Base-by-base conservation (phyloP, 805 yeast genomes). In the Yamadazyma insecticola region DNA sequence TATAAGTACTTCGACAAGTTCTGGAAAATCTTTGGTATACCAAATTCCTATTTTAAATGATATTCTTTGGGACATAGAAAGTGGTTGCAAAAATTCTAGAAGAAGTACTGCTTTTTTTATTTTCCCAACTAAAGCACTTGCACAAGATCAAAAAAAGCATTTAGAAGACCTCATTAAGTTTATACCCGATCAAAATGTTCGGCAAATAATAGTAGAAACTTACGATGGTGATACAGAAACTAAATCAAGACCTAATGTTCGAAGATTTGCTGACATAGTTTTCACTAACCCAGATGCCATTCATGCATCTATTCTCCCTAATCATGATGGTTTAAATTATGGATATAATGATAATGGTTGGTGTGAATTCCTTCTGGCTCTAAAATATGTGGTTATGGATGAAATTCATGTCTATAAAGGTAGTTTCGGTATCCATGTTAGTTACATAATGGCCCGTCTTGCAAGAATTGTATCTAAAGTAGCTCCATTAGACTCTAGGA, bases 91-190 rank as follows among this genome's bases (percentile, higher is more conserved):
- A 59, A 32, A 29, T n/a, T 33, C 40, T 5, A 30, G 63, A n/a
- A 17, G 39, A 0, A 45, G 72, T 4, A 84, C 95, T 0, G 83
- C 96, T 7, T 66, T 94, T 65, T 88, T 83, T 46, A 78, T 92
- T 9, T 92, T 92, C 47, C 99, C 99, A 2, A 92, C 99, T 0
- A 92, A 92, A 50, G 98, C 99, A 0, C 64, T 92, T 30, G 97
- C 99, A 0, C 98, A 92, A 50, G 98, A 92, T 63, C 99, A 92
- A 55, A 81, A 81, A 47, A 65, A 95, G 40, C 78, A 94, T n/a
- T 60, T 92, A 33, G 68, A 70, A 29, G 77, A 72, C 14, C 57
- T 83, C 8, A 57, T 81, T 26, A 56, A 67, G 5, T 58, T 58
- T 22, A 68, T 84, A 29, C 75, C 77, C 0, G 20, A 38, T 1